Base-by-base conservation (phyloP, 1,284 basidiomycete genomes). In the Sutorius eximius region DNA sequence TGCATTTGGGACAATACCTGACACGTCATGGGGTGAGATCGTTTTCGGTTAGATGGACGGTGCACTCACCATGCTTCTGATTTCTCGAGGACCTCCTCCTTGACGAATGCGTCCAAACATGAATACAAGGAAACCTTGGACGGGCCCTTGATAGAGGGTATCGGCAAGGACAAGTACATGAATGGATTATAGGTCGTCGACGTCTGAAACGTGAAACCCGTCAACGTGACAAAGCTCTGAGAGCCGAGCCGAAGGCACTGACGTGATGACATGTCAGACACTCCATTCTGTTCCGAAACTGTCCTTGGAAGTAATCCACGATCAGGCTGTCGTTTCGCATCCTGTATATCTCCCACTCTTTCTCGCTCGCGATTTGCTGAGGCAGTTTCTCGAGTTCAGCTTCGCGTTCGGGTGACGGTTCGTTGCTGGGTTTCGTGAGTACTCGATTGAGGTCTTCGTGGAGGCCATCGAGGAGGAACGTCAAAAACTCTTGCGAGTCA, bases 121-220 rank as follows among this genome's bases (percentile, higher is more conserved):
- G 88, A 82, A 51, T 87, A 79, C 41, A 99, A 75, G 3, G 87
- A 80, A 20, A 91, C 85, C 65, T 85, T 89, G n/a, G 79, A 77
- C 18, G 78, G 75, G 33, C 78, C 77, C 49, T 82, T 80, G 15
- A 78, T 77, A 15, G 80, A 77, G 1, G 96, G 95, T 51, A 99
- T 86, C 2, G 96, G 95, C 52, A 99, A 72, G 34, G 94, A 91
- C 52, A 99, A 81, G 64, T 97, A 96, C 81, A 98, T 98, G 75
- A 99, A 99, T 4, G 92, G 84, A 68, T 99, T 98, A 68, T 97
- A 99, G 9, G 95, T 98, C 6, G 95, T 98, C 29, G 94, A 97
- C 3, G 96, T 98, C 93, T 97, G 64, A 56, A 56, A 22, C n/a
- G 47, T 29, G 27, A 46, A 38, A 22, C 16, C 34, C 49, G 50